These are phyloP conservation scores for Lobulomyces angularis DNA, from an alignment of 192 early-diverging fungal genomes.

Conservation along the genomic window DNA sequence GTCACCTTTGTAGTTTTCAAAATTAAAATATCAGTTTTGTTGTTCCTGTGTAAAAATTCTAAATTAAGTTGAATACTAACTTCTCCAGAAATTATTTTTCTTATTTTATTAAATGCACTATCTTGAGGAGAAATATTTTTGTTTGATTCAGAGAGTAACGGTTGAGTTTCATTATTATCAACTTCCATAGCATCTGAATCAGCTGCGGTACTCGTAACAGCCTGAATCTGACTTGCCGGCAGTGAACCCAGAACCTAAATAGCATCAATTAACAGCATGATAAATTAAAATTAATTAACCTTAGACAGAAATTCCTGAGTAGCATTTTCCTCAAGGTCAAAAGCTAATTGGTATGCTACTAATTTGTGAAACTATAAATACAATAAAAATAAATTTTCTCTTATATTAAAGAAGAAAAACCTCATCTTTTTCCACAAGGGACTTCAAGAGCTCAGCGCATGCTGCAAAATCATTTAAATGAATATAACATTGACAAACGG, in stretches of 20 bases:
- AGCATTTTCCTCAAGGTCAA: slow-evolving; percentile 91
- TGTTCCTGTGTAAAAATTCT: slow-evolving; percentile 92
- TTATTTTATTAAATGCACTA: slow-evolving; percentile 41
- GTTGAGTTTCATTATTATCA: no score
- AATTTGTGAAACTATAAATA: slow-evolving; percentile 37
- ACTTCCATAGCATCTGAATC: no score
- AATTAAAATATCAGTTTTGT: slow-evolving; percentile 90
- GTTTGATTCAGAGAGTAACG: neutral
- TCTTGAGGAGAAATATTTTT: no score
- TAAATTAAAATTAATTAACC: no score
- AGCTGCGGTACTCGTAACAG: slow-evolving; percentile 6
- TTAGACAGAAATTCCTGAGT: slow-evolving; percentile 92
- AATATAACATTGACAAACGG: slow-evolving; percentile 81
- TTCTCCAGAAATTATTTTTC: slow-evolving; percentile 75
- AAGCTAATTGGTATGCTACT: slow-evolving; percentile 93
- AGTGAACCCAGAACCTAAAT: no score
- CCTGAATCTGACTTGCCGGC: no score
- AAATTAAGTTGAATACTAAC: slow-evolving; percentile 83
- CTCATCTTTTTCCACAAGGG: slow-evolving; percentile 44
- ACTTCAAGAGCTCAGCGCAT: slow-evolving; percentile 62
- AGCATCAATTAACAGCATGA: no score
- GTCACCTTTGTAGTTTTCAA: slow-evolving; percentile 75
- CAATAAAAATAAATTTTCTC: neutral
- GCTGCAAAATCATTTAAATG: slow-evolving; percentile 70
- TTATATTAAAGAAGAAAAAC: neutral